phyloP scores from a whole-genome alignment of 2,329 filamentous ascomycete genomes.

The Peltaster fructicola region DNA sequence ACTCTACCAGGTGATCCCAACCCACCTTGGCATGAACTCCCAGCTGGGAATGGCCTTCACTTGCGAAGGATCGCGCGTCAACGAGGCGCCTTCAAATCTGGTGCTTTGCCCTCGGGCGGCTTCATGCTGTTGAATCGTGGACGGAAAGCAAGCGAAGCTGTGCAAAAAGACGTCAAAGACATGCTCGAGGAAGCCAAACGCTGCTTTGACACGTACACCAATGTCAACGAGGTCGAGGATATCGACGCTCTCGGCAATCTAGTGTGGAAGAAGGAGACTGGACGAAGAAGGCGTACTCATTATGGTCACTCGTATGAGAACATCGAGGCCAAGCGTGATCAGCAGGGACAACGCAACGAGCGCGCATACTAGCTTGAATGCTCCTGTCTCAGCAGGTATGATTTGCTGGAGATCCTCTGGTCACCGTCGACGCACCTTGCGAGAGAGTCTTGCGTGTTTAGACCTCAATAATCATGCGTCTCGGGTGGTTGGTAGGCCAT shows the following conservation, averaged over 20 bases:
- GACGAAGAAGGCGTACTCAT: no score
- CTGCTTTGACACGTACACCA: constrained; percentile 12
- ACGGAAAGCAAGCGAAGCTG: constrained; percentile 6
- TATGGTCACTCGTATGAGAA: no score
- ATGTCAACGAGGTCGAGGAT: constrained; percentile 13
- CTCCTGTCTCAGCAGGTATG: no score
- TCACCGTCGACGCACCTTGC: no score
- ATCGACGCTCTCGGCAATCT: constrained; percentile 17
- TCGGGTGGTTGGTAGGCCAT: no score
- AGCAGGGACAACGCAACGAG: no score
- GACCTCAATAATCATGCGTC: no score
- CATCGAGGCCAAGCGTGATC: no score
- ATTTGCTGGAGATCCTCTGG: no score
- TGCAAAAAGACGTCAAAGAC: constrained; percentile 9
- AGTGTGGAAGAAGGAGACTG: constrained; percentile 17
- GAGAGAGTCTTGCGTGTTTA: no score
- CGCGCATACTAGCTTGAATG: no score
- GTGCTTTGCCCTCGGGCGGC: constrained; percentile 12
- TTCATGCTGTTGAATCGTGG: constrained; percentile 10
- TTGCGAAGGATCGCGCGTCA: constrained; percentile 10
- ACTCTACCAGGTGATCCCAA: constrained; percentile 11
- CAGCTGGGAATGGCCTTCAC: constrained; percentile 16
- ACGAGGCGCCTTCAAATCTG: constrained; percentile 13
- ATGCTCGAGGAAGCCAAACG: constrained; percentile 12
- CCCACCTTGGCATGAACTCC: constrained; percentile 16